Base-by-base conservation (phyloP, 495 filamentous ascomycete species). In the Talaromyces nanjingensis region DNA sequence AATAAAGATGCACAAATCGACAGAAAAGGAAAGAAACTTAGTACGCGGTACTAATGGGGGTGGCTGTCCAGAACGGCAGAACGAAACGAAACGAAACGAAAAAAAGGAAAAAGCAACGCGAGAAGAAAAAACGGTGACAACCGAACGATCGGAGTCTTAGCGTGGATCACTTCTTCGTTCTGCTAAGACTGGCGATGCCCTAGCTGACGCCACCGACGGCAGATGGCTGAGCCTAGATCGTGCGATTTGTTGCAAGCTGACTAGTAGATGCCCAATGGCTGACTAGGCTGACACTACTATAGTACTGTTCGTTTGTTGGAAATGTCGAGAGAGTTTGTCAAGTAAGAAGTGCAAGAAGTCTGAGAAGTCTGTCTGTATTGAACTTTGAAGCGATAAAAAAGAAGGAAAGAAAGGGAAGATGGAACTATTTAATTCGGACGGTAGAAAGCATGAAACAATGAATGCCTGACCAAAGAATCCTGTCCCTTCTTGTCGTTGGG, bases 1-100 rank as follows among this genome's bases (percentile, higher is more conserved):
- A 62, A 53, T 27, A 55, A 55, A 55, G 45, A 27, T 16, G 52
- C 60, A 64, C 53, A 62, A 61, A n/a, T 5, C n/a, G 47, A 18
- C 22, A 54, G 27, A 59, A 61, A 49, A 64, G 56, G 63, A 66
- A 64, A 63, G 37, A 66, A 58, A 37, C 16, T 24, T 59, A 37
- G 56, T 59, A 37, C 27, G 56, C 56, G 14, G 31, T 59, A 33
- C 24, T 56, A 56, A 6, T 14, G 11, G 3, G 3, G 3, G 6
- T 54, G 49, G 18, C 49, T 54, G 52, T 52, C 47, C 6, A 54
- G 52, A 60, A 18, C 12, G 37, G n/a, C n/a, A n/a, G 6, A 16
- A 37, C 9, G 16, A 24, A 60, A 29, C 5, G 27, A 4, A 27
- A 27, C 27, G 27, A 5, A 27, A 25, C 25, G 3, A 3, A 12